Evolutionary conservation across 2,329 filamentous ascomycete genomes (phyloP).

Genomic region (Sordariomycetes sp.): DNA sequence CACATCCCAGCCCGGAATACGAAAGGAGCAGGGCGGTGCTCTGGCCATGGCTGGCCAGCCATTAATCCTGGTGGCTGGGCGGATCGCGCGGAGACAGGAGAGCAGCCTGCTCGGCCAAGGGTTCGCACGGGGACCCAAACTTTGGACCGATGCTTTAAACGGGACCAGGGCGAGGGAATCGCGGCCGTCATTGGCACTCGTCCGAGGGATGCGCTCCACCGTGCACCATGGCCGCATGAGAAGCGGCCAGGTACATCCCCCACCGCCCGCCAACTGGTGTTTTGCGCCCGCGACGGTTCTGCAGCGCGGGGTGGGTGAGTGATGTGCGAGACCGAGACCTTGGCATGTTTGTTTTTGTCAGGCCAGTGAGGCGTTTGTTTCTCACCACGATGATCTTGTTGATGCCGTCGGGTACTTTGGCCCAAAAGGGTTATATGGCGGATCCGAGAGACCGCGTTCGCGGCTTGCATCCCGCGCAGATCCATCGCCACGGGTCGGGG

Average conservation of each 20-base stretch:
- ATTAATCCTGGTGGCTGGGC: constrained; percentile 3
- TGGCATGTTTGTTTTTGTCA: background rate
- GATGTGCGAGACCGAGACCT: background rate
- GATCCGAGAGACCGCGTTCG: background rate
- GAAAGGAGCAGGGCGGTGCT: background rate
- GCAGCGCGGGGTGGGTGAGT: background rate
- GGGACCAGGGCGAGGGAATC: background rate
- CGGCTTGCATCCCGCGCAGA: background rate
- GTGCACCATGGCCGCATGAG: constrained; percentile 12
- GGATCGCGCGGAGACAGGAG: background rate
- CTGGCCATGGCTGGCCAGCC: background rate
- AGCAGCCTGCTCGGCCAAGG: background rate
- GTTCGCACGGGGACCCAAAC: background rate
- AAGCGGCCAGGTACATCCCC: constrained; percentile 7
- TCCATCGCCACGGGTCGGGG: background rate
- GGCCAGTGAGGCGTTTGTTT: background rate
- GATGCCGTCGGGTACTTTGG: background rate
- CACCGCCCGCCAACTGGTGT: background rate
- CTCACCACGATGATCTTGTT: background rate
- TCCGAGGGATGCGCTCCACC: constrained; percentile 10
- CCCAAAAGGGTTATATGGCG: background rate
- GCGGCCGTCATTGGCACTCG: background rate
- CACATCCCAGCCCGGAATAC: background rate
- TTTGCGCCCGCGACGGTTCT: no score
- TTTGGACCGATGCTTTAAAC: background rate